Conservation (phyloP, 169 alveolate genomes). For the Plasmodium malariae region DNA sequence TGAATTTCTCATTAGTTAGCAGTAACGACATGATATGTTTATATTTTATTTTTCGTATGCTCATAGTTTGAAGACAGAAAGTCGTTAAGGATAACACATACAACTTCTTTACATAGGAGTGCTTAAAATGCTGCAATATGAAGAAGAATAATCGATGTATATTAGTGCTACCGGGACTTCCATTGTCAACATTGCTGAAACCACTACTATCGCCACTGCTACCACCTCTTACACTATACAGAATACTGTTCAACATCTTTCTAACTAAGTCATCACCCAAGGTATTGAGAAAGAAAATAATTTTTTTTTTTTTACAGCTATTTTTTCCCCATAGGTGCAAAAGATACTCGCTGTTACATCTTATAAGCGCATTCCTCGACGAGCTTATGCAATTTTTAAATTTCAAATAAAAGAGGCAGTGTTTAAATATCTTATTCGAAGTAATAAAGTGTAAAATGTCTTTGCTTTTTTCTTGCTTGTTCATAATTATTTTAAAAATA, state of each 20-base stretch:
- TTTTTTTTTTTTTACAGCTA: slow-evolving; percentile 28
- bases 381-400: slow-evolving; percentile 3
- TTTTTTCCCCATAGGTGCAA: slow-evolving; percentile 17
- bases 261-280: neutral
- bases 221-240: too few species aligned
- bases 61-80: neutral
- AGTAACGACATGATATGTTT: slow-evolving; percentile 7
- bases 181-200: too few species aligned
- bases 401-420: slow-evolving; percentile 16
- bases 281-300: slow-evolving; percentile 27
- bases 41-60: neutral
- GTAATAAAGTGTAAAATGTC: slow-evolving; percentile 7
- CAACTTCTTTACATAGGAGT: slow-evolving; percentile 11
- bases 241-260: slow-evolving; percentile 2
- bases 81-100: slow-evolving; percentile 12
- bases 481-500: slow-evolving; percentile 1
- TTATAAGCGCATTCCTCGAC: neutral
- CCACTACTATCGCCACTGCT: too few species aligned
- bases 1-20: neutral
- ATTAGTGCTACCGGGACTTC: neutral
- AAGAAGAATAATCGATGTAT: slow-evolving; percentile 6
- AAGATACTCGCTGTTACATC: slow-evolving; percentile 21
- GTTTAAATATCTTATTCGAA: slow-evolving; percentile 23
- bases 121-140: neutral
- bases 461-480: neutral